Base-by-base conservation (phyloP, 371 early-diverging fungal species). In the Mortierella sp. region DNA sequence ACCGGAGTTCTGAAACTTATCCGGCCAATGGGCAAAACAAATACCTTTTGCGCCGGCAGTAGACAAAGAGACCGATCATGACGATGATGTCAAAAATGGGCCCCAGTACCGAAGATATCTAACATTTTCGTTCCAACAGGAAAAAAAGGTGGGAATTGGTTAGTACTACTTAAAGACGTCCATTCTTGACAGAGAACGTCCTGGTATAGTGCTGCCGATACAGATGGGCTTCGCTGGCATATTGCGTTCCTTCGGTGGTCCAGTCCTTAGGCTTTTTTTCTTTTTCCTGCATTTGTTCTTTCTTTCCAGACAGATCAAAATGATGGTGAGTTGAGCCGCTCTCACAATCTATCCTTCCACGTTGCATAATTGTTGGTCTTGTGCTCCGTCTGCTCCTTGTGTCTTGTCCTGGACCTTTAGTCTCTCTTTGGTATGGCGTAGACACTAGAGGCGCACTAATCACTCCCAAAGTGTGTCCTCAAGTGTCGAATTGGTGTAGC, bases 1-100 rank as follows among this genome's bases (percentile, higher is more conserved):
- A 38, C 65, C 34, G 21, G 38, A 34, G 10, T 8, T 38, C 42
- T 38, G 65, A 65, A 65, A 65, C 65, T 38, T 38, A 21, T 8
- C 38, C 38, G 38, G 9, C 65, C 38, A 38, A 8, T 16, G 38
- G 31, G 63, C 19, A 16, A 3, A 14, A 9, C 5, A 70, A 74
- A 48, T 34, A 76, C 84, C 84, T 83, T 63, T 83, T 83, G 38
- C 71, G 74, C 9, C 84, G 80, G 65, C 80, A 83, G 34, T 83
- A 83, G n/a, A 80, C 11, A 45, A 83, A 80, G 21, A 83, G 77
- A 16, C 77, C 84, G 42, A 80, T 28, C 84, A 83, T 83, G 65
- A 80, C 84, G 5, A 83, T 38, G 47, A 83, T 83, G 28, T 83
- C 84, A 63, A 83, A 83, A 11, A 83, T 26, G 3, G 84, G 84